These are phyloP conservation scores for Omphalea diandra DNA, from an alignment of 441 rosid species.

Conservation along the genomic window DNA sequence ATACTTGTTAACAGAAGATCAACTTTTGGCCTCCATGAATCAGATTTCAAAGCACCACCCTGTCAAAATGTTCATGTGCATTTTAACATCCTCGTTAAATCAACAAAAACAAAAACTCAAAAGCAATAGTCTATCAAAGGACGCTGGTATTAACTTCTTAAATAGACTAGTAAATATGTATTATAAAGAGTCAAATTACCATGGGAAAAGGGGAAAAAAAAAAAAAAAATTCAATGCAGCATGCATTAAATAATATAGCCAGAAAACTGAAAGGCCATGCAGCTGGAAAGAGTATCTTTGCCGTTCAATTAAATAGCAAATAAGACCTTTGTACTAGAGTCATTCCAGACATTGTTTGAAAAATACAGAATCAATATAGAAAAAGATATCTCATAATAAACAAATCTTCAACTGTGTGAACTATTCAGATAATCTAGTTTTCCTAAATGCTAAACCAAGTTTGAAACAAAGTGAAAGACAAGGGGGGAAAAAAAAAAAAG, in stretches of 20 bases:
- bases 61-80: slow-evolving; percentile 19
- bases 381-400: neutral
- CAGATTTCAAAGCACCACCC: slow-evolving; percentile 72
- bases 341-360: neutral
- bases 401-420: neutral
- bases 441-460: neutral
- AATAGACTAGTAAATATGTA: neutral
- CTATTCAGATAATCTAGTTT: neutral
- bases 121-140: neutral
- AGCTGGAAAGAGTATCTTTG: too few relatives aligned
- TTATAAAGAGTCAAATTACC: neutral
- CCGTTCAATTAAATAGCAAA: too few relatives aligned
- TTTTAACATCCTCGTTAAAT: neutral
- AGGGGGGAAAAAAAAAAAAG: too few relatives aligned
- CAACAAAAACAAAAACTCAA: neutral
- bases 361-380: neutral
- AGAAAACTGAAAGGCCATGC: neutral
- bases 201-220: neutral
- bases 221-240: neutral
- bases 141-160: neutral
- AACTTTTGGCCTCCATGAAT: slow-evolving; percentile 60
- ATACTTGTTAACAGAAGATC: slow-evolving; percentile 57
- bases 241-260: neutral
- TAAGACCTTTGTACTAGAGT: too few relatives aligned
- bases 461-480: too few relatives aligned